A percentile compares a stretch with the other conserved stretches of the same genome.
Conservation (phyloP, 2,329 filamentous ascomycete genomes). For the Fusarium penzigii region DNA sequence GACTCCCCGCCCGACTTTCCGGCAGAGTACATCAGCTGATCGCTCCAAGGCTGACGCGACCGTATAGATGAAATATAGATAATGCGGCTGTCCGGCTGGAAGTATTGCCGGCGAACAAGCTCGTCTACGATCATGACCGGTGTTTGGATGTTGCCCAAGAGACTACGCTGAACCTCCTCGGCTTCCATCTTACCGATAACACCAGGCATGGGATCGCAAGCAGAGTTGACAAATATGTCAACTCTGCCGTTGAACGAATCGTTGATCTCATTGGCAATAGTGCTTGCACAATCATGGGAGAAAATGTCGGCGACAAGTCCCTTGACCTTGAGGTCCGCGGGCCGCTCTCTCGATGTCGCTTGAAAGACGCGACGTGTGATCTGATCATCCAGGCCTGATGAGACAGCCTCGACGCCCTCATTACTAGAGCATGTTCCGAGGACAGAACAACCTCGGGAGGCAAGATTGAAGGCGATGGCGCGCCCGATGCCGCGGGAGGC, state of each 20-base stretch:
- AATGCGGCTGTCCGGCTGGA: slow-evolving; percentile 36
- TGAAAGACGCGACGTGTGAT: slow-evolving; percentile 18
- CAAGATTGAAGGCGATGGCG: slow-evolving; percentile 30
- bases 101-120: slow-evolving; percentile 31
- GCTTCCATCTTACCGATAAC: slow-evolving; percentile 29
- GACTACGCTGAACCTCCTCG: slow-evolving; percentile 31
- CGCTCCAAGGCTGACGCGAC: slow-evolving; percentile 34
- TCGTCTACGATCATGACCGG: slow-evolving; percentile 39
- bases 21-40: slow-evolving; percentile 36
- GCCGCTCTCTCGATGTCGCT: slow-evolving; percentile 10
- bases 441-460: slow-evolving; percentile 31
- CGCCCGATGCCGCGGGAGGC: slow-evolving; percentile 29
- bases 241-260: slow-evolving; percentile 26
- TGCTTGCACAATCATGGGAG: slow-evolving; percentile 25
- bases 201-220: slow-evolving; percentile 32
- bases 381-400: slow-evolving; percentile 20
- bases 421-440: slow-evolving; percentile 34
- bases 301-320: slow-evolving; percentile 35
- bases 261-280: slow-evolving; percentile 28
- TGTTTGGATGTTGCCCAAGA: slow-evolving; percentile 38
- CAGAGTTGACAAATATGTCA: slow-evolving; percentile 38
- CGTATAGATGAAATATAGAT: slow-evolving; percentile 38
- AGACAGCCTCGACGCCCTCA: slow-evolving; percentile 20
- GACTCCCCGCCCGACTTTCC: slow-evolving; percentile 38
- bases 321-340: slow-evolving; percentile 20